Base-by-base conservation (phyloP, 257 asterid genomes). In the Solanum peruvianum region DNA sequence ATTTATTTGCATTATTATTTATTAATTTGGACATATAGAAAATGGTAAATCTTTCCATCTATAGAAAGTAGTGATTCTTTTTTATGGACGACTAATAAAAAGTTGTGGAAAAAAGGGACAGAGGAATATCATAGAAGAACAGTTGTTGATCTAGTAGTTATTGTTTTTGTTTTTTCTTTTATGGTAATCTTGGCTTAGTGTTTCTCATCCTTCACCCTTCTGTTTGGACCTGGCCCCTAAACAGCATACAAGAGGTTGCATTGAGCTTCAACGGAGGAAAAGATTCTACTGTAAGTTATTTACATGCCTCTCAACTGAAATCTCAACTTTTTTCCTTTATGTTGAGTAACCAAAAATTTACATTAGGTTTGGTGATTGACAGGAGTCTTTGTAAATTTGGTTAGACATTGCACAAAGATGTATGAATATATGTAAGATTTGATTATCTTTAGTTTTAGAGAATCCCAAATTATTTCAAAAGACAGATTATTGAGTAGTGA, bases 221-320 rank as follows among this genome's bases (percentile, higher is more conserved):
- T 80, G 67, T 80, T 80, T 47, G 31, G 49, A 47, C 3, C 29
- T 20, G 0, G 60, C 69, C 42, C 44, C 21, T 86, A 49, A 71
- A 77, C 98, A 96, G 99, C 85, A 89, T 93, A 84, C 97, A 94
- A 90, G 98, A 94, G 91, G 94, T 96, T 87, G 99, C 98, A 47
- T 91, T 96, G 91, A 96, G 99, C 94, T 96, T 96, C 90, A 96
- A 96, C 85, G 99, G 98, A 67, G 99, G 99, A 88, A 96, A 96
- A 90, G 98, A 95, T 91, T 96, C 99, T 44, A 95, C 98, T 42
- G 98, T 95, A 90, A 91, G 99, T 89, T 88, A 58, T 84, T 56
- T 86, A 39, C 78, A 18, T 39, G 47, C 49, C 58, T 44, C 39
- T 86, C 85, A 33, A 33, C 47, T 47, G 2, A 78, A 27, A 39